phyloP scores from a whole-genome alignment of 2,329 filamentous ascomycete species.

The Capronia americana region DNA sequence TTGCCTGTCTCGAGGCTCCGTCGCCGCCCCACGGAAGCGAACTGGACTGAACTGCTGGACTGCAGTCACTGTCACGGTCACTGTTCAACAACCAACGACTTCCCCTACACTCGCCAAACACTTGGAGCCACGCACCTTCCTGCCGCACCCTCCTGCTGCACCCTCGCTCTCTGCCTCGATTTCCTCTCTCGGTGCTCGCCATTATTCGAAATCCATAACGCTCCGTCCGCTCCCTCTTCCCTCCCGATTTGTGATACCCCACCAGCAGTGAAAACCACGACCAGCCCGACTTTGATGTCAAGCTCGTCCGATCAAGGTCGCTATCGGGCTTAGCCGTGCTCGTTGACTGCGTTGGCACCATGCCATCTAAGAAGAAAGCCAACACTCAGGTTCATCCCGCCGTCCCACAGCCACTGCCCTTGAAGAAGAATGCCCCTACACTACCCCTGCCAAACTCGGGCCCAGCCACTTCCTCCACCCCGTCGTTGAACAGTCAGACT shows the following conservation, averaged over 20 bases:
- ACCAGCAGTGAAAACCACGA: conserved; percentile 26
- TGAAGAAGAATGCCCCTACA: conserved; percentile 28
- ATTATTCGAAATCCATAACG: conserved; percentile 8
- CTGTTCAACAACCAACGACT: conserved; percentile 9
- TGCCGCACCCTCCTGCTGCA: conserved; percentile 23
- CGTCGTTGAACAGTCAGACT: conserved; percentile 39
- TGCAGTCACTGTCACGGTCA: neutral
- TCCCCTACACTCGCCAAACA: conserved; percentile 1
- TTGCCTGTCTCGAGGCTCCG: conserved; percentile 9
- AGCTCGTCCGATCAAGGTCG: conserved; percentile 25
- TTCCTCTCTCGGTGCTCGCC: conserved; percentile 13
- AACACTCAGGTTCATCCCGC: conserved; percentile 28
- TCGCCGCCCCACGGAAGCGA: conserved; percentile 22
- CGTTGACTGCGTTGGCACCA: conserved; percentile 20
- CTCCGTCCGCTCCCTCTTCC: conserved; percentile 7
- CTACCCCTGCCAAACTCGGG: conserved; percentile 23
- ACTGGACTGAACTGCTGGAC: conserved; percentile 1
- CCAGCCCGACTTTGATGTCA: conserved; percentile 30
- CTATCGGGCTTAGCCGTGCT: conserved; percentile 13
- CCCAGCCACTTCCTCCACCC: conserved; percentile 25
- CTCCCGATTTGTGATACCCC: conserved; percentile 30
- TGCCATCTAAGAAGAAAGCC: conserved; percentile 41
- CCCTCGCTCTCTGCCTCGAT: conserved; percentile 21
- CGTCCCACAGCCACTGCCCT: conserved; percentile 29
- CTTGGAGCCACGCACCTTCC: neutral